Base-by-base conservation (phyloP, 1,284 basidiomycete species). In the Ganoderma sp. region DNA sequence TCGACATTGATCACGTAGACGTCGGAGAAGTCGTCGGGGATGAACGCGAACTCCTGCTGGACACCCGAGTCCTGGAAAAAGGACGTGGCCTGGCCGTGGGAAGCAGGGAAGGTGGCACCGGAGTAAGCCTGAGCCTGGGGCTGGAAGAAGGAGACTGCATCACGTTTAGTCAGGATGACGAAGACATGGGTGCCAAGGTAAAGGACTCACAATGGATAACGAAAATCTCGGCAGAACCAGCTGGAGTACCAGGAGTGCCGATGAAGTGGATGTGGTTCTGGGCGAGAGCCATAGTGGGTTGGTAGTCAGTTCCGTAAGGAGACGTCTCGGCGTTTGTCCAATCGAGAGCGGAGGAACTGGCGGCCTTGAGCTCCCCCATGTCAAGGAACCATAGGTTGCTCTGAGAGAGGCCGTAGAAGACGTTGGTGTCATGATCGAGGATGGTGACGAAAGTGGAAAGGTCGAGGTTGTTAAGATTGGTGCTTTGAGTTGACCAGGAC, bases 371-470 rank as follows among this genome's bases (percentile, higher is more conserved):
- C 7, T 79, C 73, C 22, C 81, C 83, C 85, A 96, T 87, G 78
- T 94, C 86, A 45, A 95, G 83, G 70, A 85, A 85, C 76, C 83
- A 94, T 25, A 93, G 69, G 68, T 85, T 86, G 57, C 83, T 85
- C 1, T 85, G 79, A 9, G 88, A 89, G 67, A 92, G 78, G 1
- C 88, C 89, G 76, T 92, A 91, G 81, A 96, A 90, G 69, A 90
- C 87, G 70, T 95, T 95, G 64, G 94, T 96, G 79, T 96, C 94
- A 74, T 96, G 94, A 80, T 97, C 95, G 50, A 96, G 86, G 69
- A 96, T 88, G 37, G 91, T 84, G 37, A 80, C 81, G 73, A 87
- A 89, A 41, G 83, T 83, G 0, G 82, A 76, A 2, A 85, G 82
- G 77, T 92, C 86, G 74, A 91, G 88, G 52, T 75, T 78, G 69